These are phyloP conservation scores for Seiridium unicorne DNA, from an alignment of 2,329 filamentous ascomycete species.

Conservation along the genomic window DNA sequence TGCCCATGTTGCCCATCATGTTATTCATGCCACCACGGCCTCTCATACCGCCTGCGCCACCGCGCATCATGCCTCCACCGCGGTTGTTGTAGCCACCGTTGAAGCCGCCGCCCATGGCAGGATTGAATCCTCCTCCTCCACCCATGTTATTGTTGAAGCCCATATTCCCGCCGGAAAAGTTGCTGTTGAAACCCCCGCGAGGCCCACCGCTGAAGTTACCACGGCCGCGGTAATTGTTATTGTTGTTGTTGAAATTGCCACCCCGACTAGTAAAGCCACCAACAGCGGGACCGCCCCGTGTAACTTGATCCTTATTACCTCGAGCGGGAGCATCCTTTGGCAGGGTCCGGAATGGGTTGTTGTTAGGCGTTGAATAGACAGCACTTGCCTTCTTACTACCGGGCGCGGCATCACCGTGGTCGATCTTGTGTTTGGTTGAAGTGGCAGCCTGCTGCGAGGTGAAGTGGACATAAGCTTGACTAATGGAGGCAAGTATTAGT, in stretches of 20 bases:
- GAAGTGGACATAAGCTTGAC: slow-evolving; percentile 83
- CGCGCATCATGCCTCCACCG: slow-evolving; percentile 30
- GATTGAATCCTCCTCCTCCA: slow-evolving; percentile 26
- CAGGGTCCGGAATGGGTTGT: slow-evolving; percentile 87
- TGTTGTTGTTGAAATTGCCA: slow-evolving; percentile 8
- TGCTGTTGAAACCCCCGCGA: slow-evolving; percentile 28
- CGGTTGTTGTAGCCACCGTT: slow-evolving; percentile 27
- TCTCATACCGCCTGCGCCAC: slow-evolving; percentile 27
- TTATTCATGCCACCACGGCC: slow-evolving; percentile 27
- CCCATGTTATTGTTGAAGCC: slow-evolving; percentile 26
- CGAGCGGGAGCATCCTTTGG: slow-evolving; percentile 83
- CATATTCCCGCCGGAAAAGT: slow-evolving; percentile 26
- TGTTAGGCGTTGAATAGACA: slow-evolving; percentile 71
- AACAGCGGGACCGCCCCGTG: slow-evolving; percentile 51
- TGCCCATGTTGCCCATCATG: slow-evolving; percentile 25
- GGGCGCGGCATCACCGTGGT: slow-evolving; percentile 55
- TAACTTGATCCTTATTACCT: slow-evolving; percentile 54
- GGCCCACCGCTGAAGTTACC: slow-evolving; percentile 22
- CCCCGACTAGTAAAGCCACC: slow-evolving; percentile 46
- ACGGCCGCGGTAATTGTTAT: slow-evolving; percentile 13
- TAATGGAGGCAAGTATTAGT: slow-evolving; percentile 25
- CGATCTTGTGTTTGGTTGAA: slow-evolving; percentile 79
- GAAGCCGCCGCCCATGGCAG: slow-evolving; percentile 26
- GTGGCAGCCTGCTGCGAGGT: slow-evolving; percentile 80
- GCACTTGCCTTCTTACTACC: slow-evolving; percentile 70